Evolutionary conservation across 176 grass and related monocot species (phyloP).

Genomic region (Cenchrus fungigraminus): DNA sequence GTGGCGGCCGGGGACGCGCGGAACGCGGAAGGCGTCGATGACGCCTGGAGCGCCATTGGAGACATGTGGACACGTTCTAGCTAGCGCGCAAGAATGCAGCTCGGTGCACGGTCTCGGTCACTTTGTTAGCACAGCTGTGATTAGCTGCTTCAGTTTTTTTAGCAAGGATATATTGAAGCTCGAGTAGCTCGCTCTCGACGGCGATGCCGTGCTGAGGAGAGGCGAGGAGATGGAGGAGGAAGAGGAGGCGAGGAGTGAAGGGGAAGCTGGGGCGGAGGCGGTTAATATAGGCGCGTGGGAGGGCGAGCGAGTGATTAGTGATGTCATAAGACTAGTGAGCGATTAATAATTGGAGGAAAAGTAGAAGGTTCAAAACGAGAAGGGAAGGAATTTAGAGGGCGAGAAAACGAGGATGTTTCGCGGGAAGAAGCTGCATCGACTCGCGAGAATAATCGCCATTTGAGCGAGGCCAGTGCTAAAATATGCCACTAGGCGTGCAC

Average conservation of each 20-base stretch:
- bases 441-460: background rate
- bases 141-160: background rate
- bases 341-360: background rate
- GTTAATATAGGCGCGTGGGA: conserved; percentile 29
- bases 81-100: background rate
- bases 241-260: background rate
- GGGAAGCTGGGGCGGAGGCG: background rate
- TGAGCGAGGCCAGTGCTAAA: too few relatives aligned
- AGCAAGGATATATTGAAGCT: background rate
- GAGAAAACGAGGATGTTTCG: background rate
- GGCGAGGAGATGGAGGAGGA: background rate
- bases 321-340: background rate
- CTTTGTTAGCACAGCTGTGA: background rate
- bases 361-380: background rate
- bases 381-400: background rate
- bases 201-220: background rate
- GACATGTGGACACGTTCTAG: background rate
- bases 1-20: conserved; percentile 32
- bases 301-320: background rate
- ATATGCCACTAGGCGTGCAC: too few relatives aligned
- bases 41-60: conserved; percentile 53
- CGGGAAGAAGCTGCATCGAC: background rate
- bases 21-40: conserved; percentile 49
- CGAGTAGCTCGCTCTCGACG: background rate
- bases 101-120: background rate